A percentile compares a stretch with the other conserved stretches of the same genome.
phyloP scores from a whole-genome alignment of 164 flowering plant genomes.

The Sedum album region DNA sequence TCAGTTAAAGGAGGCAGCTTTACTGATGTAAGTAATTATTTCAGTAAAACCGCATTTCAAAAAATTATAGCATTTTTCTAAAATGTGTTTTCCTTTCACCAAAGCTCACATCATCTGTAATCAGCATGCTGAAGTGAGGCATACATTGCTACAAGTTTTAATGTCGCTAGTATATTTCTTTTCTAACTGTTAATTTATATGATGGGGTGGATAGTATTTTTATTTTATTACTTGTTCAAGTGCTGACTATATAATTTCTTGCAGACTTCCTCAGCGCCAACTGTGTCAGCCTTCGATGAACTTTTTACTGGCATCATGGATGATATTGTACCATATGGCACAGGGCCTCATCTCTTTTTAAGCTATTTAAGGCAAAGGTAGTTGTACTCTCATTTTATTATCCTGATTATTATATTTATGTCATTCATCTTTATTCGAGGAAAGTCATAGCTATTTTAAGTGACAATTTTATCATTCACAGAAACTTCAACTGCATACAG shows the following conservation, averaged over 20 bases:
- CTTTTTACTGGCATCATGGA: constrained; percentile 41
- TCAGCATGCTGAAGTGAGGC: not conserved
- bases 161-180: not conserved
- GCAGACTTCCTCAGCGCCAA: constrained; percentile 45
- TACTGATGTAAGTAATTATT: constrained; percentile 49
- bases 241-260: constrained; percentile 16
- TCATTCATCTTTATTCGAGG: not conserved
- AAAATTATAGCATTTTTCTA: not conserved
- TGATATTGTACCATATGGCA: constrained; percentile 51
- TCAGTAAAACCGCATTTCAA: not conserved
- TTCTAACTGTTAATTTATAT: not conserved
- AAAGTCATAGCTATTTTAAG: no score
- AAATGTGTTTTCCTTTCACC: not conserved
- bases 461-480: not conserved
- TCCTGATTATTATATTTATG: not conserved
- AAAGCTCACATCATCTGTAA: not conserved
- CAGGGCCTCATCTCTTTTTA: constrained; percentile 66
- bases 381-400: constrained; percentile 8
- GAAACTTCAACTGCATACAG: not conserved
- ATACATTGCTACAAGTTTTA: not conserved
- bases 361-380: constrained; percentile 67
- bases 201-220: not conserved
- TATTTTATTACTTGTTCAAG: not conserved
- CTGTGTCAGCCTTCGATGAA: constrained; percentile 44
- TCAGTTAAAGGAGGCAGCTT: constrained; percentile 38